Evolutionary conservation across 805 yeast species (phyloP).

Genomic region (Hanseniaspora pseudoguilliermondii): DNA sequence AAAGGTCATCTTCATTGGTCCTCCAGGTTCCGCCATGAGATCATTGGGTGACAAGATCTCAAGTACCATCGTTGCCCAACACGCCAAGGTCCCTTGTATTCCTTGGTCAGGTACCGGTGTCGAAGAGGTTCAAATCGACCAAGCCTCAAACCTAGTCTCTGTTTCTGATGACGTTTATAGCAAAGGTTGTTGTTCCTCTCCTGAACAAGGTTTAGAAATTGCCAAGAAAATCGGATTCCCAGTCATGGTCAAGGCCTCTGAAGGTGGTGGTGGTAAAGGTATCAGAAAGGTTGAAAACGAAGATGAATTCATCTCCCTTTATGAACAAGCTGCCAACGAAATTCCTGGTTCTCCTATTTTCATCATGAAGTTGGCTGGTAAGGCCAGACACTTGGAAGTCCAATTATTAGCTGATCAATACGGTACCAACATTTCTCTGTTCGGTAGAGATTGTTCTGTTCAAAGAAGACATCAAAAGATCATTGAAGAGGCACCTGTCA

Average conservation of each 20-base stretch:
- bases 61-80: conserved; percentile 97
- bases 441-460: conserved; percentile 98
- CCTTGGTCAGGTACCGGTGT: conserved; percentile 99
- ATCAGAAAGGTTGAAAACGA: conserved; percentile 88
- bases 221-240: conserved; percentile 92
- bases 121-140: conserved; percentile 61
- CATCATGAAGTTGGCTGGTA: conserved; percentile 93
- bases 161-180: conserved; percentile 74
- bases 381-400: conserved; percentile 96
- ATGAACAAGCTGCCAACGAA: conserved; percentile 91
- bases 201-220: conserved; percentile 78
- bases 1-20: conserved; percentile 88
- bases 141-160: conserved; percentile 64
- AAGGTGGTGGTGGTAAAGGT: conserved; percentile 99
- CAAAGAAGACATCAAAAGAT: conserved; percentile 99
- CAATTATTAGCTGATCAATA: conserved; percentile 96
- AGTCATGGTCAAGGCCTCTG: conserved; percentile 97
- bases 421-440: conserved; percentile 91
- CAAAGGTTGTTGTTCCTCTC: conserved; percentile 73
- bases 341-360: conserved; percentile 98
- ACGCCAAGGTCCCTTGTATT: conserved; percentile 94
- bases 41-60: conserved; percentile 98
- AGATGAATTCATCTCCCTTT: conserved; percentile 60
- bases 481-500: conserved; percentile 98
- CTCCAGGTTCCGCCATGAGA: conserved; percentile 98